A percentile compares a stretch with the other conserved stretches of the same genome.
Evolutionary conservation across 352 stramenopile genomes (phyloP).

Genomic region (Globisporangium spiculum): DNA sequence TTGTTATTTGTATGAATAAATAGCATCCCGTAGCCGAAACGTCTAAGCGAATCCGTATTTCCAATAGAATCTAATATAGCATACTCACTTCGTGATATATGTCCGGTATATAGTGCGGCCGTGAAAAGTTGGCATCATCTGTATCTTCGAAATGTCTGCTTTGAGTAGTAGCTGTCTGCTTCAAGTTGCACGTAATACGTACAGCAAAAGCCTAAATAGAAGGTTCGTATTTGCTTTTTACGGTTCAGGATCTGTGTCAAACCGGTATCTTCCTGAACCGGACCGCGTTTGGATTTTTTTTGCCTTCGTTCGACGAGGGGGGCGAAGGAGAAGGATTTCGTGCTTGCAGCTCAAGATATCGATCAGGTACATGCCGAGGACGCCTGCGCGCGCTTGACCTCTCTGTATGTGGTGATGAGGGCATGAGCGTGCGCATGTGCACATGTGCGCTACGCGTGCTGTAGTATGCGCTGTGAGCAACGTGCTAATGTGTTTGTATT

Average conservation of each 20-base stretch:
- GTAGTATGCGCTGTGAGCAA: too few species aligned
- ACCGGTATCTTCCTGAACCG: constrained; percentile 12
- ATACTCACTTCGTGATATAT: not conserved
- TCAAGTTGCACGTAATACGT: not conserved
- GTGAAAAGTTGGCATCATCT: not conserved
- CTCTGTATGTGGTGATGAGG: constrained; percentile 1
- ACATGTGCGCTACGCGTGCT: not conserved
- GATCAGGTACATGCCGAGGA: constrained; percentile 10
- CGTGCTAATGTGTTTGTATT: constrained; percentile 2
- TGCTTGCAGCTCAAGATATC: constrained; percentile 27
- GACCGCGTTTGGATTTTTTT: constrained; percentile 16
- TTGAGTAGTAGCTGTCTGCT: not conserved
- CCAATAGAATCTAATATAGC: not conserved
- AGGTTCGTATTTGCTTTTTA: not conserved
- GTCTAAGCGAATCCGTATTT: not conserved
- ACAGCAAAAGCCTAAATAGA: not conserved
- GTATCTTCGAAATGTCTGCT: not conserved
- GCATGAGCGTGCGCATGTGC: not conserved
- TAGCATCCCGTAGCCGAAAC: not conserved
- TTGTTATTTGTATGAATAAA: not conserved
- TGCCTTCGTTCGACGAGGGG: constrained; percentile 13
- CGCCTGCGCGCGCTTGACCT: not conserved
- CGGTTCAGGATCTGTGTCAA: constrained; percentile 7
- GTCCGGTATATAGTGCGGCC: not conserved
- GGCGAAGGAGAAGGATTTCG: constrained; percentile 21